A percentile compares a stretch with the other conserved stretches of the same genome.
Conservation (phyloP, 1,284 basidiomycete genomes). For the Volvariella volvacea region DNA sequence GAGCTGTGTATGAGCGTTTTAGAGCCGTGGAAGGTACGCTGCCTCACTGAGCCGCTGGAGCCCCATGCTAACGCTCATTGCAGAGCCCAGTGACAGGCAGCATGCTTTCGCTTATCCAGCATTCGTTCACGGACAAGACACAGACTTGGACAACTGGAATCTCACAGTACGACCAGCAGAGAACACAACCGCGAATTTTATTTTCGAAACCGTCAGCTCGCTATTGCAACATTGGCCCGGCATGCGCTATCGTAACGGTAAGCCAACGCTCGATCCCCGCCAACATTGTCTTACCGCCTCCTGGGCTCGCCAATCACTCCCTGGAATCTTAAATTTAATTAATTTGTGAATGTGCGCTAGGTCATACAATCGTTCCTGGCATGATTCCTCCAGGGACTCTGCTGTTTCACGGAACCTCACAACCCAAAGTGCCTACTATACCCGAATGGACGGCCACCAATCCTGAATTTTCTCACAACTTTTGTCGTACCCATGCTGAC, state of each 20-base stretch:
- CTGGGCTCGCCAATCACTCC: neutral
- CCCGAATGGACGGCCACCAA: constrained; percentile 36
- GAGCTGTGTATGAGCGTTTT: no score
- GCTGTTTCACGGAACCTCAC: constrained; percentile 26
- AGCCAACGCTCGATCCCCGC: neutral
- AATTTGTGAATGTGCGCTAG: constrained; percentile 10
- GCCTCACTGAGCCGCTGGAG: no score
- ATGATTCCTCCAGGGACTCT: constrained; percentile 26
- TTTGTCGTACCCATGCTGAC: constrained; percentile 16
- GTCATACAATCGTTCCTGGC: constrained; percentile 28
- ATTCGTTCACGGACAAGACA: constrained; percentile 1
- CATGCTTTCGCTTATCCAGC: no score
- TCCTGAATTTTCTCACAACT: constrained; percentile 30
- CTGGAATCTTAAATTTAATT: constrained; percentile 2
- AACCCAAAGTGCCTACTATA: constrained; percentile 16
- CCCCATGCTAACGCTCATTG: no score
- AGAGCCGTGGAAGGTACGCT: no score
- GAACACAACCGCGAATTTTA: constrained; percentile 29
- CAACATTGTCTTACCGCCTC: neutral
- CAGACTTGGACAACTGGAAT: constrained; percentile 7
- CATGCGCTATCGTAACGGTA: constrained; percentile 40
- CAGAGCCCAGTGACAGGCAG: no score
- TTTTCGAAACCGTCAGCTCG: constrained; percentile 36
- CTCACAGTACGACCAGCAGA: constrained; percentile 5
- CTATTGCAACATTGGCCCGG: constrained; percentile 47